Conservation (phyloP, 208 protist species). For the Chromosphaera perkinsii region DNA sequence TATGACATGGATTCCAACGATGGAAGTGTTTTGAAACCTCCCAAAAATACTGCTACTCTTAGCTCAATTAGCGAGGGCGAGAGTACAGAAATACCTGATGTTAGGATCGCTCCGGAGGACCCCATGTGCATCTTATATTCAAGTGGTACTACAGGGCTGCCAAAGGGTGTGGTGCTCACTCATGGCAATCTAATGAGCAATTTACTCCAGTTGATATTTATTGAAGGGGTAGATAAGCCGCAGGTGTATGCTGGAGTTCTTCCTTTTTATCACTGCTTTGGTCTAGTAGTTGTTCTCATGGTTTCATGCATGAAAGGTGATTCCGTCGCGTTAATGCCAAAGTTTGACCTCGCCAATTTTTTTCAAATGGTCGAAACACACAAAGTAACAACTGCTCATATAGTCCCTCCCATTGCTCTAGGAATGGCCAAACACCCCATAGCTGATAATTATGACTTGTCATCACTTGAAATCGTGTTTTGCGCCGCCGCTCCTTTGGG, state of each 20-base stretch:
- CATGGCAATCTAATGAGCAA: constrained; percentile 76
- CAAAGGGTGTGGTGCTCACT: constrained; percentile 81
- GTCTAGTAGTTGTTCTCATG: constrained; percentile 50
- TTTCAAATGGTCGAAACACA: constrained; percentile 49
- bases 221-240: not conserved
- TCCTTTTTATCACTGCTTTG: constrained; percentile 70
- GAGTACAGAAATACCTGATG: not conserved
- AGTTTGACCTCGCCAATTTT: constrained; percentile 50
- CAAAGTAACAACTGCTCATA: constrained; percentile 47
- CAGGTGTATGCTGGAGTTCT: constrained; percentile 7
- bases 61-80: not conserved
- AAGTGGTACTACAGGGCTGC: constrained; percentile 73
- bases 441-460: constrained; percentile 48
- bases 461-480: constrained; percentile 38
- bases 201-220: constrained; percentile 52
- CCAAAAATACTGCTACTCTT: not conserved
- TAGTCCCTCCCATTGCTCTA: constrained; percentile 65
- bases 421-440: constrained; percentile 56
- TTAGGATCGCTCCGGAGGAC: not conserved
- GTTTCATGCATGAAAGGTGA: constrained; percentile 25
- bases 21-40: not conserved
- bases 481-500: constrained; percentile 60
- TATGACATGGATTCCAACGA: not conserved
- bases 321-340: constrained; percentile 55
- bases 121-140: constrained; percentile 32